Conservation (phyloP, 306 rosid genomes). For the Datisca glomerata region DNA sequence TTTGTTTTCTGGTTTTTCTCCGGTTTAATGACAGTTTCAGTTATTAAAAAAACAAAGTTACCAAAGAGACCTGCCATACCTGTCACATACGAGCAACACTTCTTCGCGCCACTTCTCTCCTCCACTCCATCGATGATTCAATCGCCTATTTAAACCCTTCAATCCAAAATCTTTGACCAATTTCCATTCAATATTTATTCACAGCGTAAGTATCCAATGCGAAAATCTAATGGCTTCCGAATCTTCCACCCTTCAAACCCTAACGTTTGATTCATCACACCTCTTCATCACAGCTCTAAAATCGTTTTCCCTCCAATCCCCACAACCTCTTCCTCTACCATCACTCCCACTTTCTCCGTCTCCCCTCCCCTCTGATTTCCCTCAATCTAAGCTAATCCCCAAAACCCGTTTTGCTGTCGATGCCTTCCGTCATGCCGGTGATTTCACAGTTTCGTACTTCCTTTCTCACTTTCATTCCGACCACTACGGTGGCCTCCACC, state of each 20-base stretch:
- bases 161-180: background rate
- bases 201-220: too few species aligned
- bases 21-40: too few species aligned
- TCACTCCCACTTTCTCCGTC: slow-evolving; percentile 18
- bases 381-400: slow-evolving; percentile 70
- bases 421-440: slow-evolving; percentile 57
- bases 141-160: too few species aligned
- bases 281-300: slow-evolving; percentile 37
- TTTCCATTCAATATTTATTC: background rate
- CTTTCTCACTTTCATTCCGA: slow-evolving; percentile 95
- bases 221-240: slow-evolving; percentile 29
- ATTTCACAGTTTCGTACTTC: slow-evolving; percentile 56
- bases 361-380: slow-evolving; percentile 32
- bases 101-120: background rate
- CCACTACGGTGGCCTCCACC: slow-evolving; percentile 67
- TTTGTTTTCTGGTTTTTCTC: too few species aligned
- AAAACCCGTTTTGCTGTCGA: slow-evolving; percentile 70
- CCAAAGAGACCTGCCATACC: too few species aligned
- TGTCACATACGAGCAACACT: background rate
- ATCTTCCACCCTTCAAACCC: slow-evolving; percentile 11
- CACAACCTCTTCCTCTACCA: slow-evolving; percentile 1
- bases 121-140: too few species aligned
- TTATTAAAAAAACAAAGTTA: too few species aligned
- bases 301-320: slow-evolving; percentile 24
- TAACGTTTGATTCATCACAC: slow-evolving; percentile 34